phyloP scores from a whole-genome alignment of 805 yeast genomes.

The Candida golubevii region DNA sequence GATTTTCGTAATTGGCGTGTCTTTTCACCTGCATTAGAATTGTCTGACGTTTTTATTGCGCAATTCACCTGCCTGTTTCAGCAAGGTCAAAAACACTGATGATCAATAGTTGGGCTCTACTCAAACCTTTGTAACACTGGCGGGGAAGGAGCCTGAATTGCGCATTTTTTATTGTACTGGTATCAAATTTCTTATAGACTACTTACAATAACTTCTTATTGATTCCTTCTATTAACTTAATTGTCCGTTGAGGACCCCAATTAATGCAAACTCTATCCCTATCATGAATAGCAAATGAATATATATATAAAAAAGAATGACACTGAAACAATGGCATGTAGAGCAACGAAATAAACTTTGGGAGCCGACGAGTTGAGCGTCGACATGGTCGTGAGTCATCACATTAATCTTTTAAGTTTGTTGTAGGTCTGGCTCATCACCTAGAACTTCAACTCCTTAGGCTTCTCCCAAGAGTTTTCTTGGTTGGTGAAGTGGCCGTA shows the following conservation, averaged over 20 bases:
- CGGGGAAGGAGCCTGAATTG: too few relatives aligned
- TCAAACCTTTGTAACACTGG: too few relatives aligned
- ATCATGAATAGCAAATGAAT: constrained; percentile 12
- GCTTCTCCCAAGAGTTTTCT: constrained; percentile 97
- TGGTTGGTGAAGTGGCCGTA: constrained; percentile 99
- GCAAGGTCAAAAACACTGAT: too few relatives aligned
- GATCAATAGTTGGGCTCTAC: too few relatives aligned
- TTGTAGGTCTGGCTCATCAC: constrained; percentile 1
- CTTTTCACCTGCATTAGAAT: too few relatives aligned
- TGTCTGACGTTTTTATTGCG: too few relatives aligned
- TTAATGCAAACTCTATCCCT: constrained; percentile 38
- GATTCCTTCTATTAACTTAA: constrained; percentile 17
- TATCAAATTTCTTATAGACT: too few relatives aligned
- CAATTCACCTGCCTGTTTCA: too few relatives aligned
- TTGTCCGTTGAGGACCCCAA: constrained; percentile 51
- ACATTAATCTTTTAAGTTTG: constrained; percentile 30
- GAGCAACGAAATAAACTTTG: constrained; percentile 16
- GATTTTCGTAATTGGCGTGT: too few relatives aligned
- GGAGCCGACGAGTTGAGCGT: constrained; percentile 47
- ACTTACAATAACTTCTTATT: background rate
- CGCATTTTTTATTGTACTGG: too few relatives aligned
- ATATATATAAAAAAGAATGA: constrained; percentile 15
- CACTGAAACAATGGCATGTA: constrained; percentile 8
- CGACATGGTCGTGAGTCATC: constrained; percentile 35
- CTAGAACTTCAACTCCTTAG: constrained; percentile 70